Percentiles rank a stretch among this genome's conserved stretches.
These are phyloP conservation scores for Chaetoscypha palmicola DNA, from an alignment of 2,329 filamentous ascomycete species.

Conservation along the genomic window DNA sequence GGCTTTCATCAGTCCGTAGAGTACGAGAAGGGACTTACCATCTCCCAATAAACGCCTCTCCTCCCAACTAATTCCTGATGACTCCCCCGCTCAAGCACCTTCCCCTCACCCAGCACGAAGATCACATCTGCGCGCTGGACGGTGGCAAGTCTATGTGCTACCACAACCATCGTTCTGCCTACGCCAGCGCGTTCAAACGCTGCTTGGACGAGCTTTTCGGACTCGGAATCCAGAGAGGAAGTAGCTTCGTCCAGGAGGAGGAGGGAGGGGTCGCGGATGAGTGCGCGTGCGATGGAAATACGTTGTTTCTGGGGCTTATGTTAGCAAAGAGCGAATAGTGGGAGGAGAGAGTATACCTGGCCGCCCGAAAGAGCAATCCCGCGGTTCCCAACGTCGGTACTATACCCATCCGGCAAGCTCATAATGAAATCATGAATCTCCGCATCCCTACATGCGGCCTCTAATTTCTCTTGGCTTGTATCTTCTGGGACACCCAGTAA, in stretches of 20 bases:
- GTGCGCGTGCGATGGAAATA: constrained; percentile 46
- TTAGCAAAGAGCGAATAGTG: background rate
- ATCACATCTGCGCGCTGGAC: constrained; percentile 57
- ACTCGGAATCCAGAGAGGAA: constrained; percentile 47
- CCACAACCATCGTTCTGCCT: constrained; percentile 66
- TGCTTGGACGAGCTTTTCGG: constrained; percentile 51
- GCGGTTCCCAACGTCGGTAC: constrained; percentile 40
- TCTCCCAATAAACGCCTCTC: constrained; percentile 27
- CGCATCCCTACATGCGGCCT: constrained; percentile 42
- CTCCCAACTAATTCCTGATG: constrained; percentile 22
- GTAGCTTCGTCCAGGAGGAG: constrained; percentile 55
- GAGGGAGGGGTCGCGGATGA: constrained; percentile 44
- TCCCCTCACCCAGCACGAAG: constrained; percentile 27
- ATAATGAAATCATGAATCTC: constrained; percentile 47
- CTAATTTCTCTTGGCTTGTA: constrained; percentile 35
- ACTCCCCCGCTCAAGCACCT: constrained; percentile 25
- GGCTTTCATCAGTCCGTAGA: too few relatives aligned
- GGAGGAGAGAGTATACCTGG: constrained; percentile 19
- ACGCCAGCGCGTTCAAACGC: constrained; percentile 59
- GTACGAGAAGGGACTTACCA: constrained; percentile 23
- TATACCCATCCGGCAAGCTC: constrained; percentile 44
- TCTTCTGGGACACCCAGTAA: constrained; percentile 49
- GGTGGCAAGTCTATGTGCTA: constrained; percentile 70
- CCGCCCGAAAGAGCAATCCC: constrained; percentile 45
- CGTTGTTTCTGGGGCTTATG: constrained; percentile 42